Base-by-base conservation (phyloP, 2,329 filamentous ascomycete genomes). In the Dactylellina cionopaga region DNA sequence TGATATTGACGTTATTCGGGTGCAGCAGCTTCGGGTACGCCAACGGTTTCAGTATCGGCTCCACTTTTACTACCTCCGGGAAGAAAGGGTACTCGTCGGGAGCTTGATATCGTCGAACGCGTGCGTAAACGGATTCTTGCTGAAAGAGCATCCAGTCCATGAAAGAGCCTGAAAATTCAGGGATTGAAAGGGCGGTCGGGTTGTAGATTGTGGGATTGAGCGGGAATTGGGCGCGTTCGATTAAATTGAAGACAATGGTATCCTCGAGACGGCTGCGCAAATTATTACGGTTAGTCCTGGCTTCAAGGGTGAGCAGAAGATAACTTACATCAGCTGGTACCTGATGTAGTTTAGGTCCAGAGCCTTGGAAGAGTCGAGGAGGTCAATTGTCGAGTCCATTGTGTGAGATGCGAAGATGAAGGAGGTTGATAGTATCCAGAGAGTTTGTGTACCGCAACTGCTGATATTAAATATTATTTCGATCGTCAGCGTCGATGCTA, bases 41-140 rank as follows among this genome's bases (percentile, higher is more conserved):
- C 76, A 99, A 85, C 6, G 92, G 90, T 76, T 90, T 89, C n/a
- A 99, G 87, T 74, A 99, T 91, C 24, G 94, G 91, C 62, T 85
- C 84, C 9, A 72, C 15, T 78, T 92, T 87, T 39, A 97, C 84
- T 7, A 87, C 89, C 27, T 90, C 86, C 1, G 92, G 92, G 83
- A 97, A 99, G 87, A 98, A 99, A 19, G 95, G 92, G 81, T 96
- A 94, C 82, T 99, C 95, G 84, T 99, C 95, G 37, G 95, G 95
- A 0, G 92, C 92, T 80, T 99, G 89, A 84, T 92, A 99, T 79
- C 95, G 92, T 76, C 95, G 92, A 76, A 99, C 93, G 56, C 92
- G 87, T 11, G 93, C 96, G 80, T 99, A 94, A 4, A 98, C 84
- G 74, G 88, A 89, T 82, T 99, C 95, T 79, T 96, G 92, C 80